A percentile compares a stretch with the other conserved stretches of the same genome.
phyloP scores from a whole-genome alignment of 2,329 filamentous ascomycete genomes.

The Claviceps citrina region DNA sequence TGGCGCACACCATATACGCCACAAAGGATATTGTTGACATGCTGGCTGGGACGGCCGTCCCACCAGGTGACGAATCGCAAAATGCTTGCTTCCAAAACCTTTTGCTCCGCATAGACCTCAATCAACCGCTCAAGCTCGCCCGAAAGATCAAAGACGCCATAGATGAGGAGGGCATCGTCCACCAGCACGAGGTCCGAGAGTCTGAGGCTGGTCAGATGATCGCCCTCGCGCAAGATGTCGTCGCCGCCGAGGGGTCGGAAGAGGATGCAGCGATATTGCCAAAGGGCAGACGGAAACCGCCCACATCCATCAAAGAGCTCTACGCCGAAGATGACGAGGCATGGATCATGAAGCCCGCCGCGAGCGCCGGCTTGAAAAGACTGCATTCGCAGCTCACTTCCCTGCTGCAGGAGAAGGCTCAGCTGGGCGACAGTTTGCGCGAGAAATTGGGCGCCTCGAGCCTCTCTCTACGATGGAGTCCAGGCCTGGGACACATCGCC shows the following conservation, averaged over 20 bases:
- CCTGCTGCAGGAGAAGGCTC: slow-evolving; percentile 43
- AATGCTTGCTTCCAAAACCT: slow-evolving; percentile 28
- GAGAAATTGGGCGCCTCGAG: slow-evolving; percentile 44
- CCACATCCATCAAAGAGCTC: slow-evolving; percentile 35
- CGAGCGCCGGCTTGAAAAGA: slow-evolving; percentile 47
- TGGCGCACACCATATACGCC: slow-evolving; percentile 66
- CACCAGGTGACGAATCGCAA: slow-evolving; percentile 5
- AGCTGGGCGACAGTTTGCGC: slow-evolving; percentile 46
- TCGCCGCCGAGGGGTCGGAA: slow-evolving; percentile 47
- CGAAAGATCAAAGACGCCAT: slow-evolving; percentile 60
- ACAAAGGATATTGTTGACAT: slow-evolving; percentile 49
- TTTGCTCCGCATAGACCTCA: slow-evolving; percentile 45
- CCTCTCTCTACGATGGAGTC: slow-evolving; percentile 72
- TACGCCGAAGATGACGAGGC: slow-evolving; percentile 45
- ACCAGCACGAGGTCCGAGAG: slow-evolving; percentile 64
- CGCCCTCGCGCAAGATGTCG: slow-evolving; percentile 56
- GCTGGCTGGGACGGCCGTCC: slow-evolving; percentile 17
- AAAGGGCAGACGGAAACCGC: slow-evolving; percentile 33
- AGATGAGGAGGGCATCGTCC: slow-evolving; percentile 78
- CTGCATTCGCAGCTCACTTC: slow-evolving; percentile 54
- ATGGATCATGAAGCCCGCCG: slow-evolving; percentile 52
- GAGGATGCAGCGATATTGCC: slow-evolving; percentile 40
- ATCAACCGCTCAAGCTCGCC: slow-evolving; percentile 53
- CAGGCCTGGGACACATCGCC: slow-evolving; percentile 75
- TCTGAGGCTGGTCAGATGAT: slow-evolving; percentile 55